Evolutionary conservation across 2,329 filamentous ascomycete species (phyloP).

Genomic region (Arthrobotrys conoides): DNA sequence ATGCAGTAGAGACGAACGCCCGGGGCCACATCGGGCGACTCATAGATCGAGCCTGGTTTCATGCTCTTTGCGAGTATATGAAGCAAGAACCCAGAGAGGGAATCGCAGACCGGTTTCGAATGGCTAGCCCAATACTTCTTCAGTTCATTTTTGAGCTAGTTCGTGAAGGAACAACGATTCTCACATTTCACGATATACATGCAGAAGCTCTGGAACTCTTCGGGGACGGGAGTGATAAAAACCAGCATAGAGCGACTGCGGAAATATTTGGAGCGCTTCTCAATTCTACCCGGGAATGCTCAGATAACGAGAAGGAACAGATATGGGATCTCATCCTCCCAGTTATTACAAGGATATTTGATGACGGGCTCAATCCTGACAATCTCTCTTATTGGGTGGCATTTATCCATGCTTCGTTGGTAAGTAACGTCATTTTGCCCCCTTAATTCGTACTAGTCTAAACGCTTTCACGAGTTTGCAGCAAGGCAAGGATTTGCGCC

Average conservation of each 20-base stretch:
- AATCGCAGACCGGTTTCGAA: slow-evolving; percentile 86
- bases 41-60: slow-evolving; percentile 87
- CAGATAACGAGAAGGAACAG: slow-evolving; percentile 78
- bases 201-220: slow-evolving; percentile 83
- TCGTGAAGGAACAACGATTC: slow-evolving; percentile 81
- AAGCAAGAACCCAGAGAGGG: slow-evolving; percentile 94
- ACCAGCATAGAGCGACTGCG: slow-evolving; percentile 94
- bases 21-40: slow-evolving; percentile 84
- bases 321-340: slow-evolving; percentile 94
- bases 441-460: not conserved
- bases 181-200: slow-evolving; percentile 89
- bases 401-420: slow-evolving; percentile 83
- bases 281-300: slow-evolving; percentile 79
- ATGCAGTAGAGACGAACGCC: slow-evolving; percentile 81
- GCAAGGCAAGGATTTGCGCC: slow-evolving; percentile 88
- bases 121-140: slow-evolving; percentile 87
- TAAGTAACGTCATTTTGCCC: slow-evolving; percentile 48
- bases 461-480: slow-evolving; percentile 67
- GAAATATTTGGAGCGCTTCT: slow-evolving; percentile 92
- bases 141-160: slow-evolving; percentile 93
- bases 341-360: slow-evolving; percentile 85
- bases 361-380: slow-evolving; percentile 93
- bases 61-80: slow-evolving; percentile 88
- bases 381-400: slow-evolving; percentile 96
- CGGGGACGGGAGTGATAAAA: slow-evolving; percentile 94